Evolutionary conservation across 139 green algal genomes (phyloP).

Genomic region (Chlorella vulgaris): DNA sequence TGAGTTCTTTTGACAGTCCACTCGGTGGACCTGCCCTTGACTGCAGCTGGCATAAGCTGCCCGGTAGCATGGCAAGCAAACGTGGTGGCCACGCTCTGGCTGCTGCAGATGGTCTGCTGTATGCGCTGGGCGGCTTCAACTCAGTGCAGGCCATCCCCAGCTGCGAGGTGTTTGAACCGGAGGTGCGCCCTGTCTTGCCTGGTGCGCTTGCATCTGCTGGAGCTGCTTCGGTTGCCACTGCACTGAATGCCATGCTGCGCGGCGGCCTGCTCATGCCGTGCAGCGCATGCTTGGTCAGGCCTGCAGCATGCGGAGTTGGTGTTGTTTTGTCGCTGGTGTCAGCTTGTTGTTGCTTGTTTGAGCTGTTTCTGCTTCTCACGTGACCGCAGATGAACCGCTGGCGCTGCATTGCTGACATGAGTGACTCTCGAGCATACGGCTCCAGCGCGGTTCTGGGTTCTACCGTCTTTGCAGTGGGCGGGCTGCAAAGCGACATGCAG

Average conservation of each 20-base stretch:
- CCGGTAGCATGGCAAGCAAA: constrained; percentile 19
- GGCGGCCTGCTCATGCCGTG: too few relatives aligned
- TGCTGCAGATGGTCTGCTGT: constrained; percentile 22
- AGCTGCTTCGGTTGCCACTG: too few relatives aligned
- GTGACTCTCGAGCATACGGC: constrained; percentile 35
- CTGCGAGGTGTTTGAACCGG: constrained; percentile 35
- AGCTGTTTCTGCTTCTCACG: too few relatives aligned
- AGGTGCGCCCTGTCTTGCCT: not conserved
- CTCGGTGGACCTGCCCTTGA: too few relatives aligned
- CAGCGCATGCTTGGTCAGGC: too few relatives aligned
- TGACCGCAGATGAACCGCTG: constrained; percentile 14
- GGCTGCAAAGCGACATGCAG: constrained; percentile 46
- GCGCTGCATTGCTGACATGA: constrained; percentile 32
- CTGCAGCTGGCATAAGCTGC: constrained; percentile 26
- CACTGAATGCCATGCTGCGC: too few relatives aligned
- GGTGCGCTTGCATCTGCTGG: too few relatives aligned
- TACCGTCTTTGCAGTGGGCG: constrained; percentile 36
- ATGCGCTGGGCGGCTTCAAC: constrained; percentile 45
- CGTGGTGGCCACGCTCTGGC: constrained; percentile 37
- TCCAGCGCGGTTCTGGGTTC: constrained; percentile 10
- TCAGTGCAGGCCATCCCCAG: constrained; percentile 25
- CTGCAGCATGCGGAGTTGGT: too few relatives aligned
- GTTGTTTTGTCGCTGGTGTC: too few relatives aligned
- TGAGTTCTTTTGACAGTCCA: too few relatives aligned
- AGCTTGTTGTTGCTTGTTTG: too few relatives aligned